These are phyloP conservation scores for Suhomyces kunorum DNA, from an alignment of 1,139 yeast genomes.

Conservation along the genomic window DNA sequence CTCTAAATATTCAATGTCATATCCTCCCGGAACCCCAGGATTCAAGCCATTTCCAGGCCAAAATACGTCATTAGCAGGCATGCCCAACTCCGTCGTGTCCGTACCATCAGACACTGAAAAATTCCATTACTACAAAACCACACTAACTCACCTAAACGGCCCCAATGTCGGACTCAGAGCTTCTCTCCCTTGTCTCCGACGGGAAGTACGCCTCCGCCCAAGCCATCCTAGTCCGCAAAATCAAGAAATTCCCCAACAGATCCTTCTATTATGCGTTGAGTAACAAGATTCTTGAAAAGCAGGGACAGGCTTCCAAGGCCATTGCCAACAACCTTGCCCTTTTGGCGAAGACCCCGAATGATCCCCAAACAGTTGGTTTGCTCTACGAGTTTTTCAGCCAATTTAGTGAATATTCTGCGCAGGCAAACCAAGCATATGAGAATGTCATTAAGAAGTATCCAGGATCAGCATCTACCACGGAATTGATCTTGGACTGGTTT, in stretches of 20 bases:
- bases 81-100: no score
- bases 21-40: no score
- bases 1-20: no score
- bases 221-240: constrained; percentile 48
- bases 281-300: constrained; percentile 43
- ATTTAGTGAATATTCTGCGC: constrained; percentile 30
- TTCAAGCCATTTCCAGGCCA: no score
- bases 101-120: not conserved
- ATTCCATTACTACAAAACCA: no score
- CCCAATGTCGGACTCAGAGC: constrained; percentile 29
- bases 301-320: constrained; percentile 49
- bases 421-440: constrained; percentile 52
- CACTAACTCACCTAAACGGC: not conserved
- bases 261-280: constrained; percentile 55
- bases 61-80: no score
- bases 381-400: constrained; percentile 40
- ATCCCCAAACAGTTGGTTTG: constrained; percentile 52
- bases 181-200: constrained; percentile 49
- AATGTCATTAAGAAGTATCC: constrained; percentile 58
- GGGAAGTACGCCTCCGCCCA: constrained; percentile 59
- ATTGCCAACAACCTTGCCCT: constrained; percentile 43
- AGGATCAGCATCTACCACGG: constrained; percentile 19
- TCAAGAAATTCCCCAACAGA: constrained; percentile 56
- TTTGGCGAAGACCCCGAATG: constrained; percentile 51
- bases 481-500: constrained; percentile 51